Percentiles rank a stretch among this genome's conserved stretches.
Conservation (phyloP, 1,284 basidiomycete species). For the Fomes fomentarius region DNA sequence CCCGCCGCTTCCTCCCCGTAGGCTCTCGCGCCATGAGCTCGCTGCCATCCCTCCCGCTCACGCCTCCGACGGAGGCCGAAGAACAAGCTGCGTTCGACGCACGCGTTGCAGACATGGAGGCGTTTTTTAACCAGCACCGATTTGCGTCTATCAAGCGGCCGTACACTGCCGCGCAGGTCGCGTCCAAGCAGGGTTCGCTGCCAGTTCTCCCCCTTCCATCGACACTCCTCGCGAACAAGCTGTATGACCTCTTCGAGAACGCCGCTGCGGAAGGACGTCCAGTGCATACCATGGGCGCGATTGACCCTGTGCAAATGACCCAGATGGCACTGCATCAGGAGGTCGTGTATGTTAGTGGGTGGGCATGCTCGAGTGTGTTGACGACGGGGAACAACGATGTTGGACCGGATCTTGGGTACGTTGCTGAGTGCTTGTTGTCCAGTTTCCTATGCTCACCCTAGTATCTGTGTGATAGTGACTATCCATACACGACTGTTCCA, state of each 20-base stretch:
- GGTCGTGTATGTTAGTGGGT: conserved; percentile 95
- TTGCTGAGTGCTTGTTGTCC: neutral
- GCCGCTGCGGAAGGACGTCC: conserved; percentile 70
- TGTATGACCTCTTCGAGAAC: conserved; percentile 67
- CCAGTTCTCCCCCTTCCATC: conserved; percentile 80
- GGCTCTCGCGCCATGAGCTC: conserved; percentile 24
- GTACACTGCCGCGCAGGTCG: conserved; percentile 80
- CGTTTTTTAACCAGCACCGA: conserved; percentile 78
- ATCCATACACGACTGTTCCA: conserved; percentile 93
- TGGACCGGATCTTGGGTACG: conserved; percentile 94
- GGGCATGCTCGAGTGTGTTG: conserved; percentile 86
- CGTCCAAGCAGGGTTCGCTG: conserved; percentile 87
- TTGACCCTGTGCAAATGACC: conserved; percentile 93
- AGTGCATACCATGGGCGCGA: conserved; percentile 86
- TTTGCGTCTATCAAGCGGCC: conserved; percentile 78
- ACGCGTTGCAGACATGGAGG: conserved; percentile 64
- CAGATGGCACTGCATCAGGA: conserved; percentile 98
- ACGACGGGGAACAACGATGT: conserved; percentile 95
- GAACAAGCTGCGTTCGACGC: conserved; percentile 71
- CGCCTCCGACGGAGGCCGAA: conserved; percentile 63
- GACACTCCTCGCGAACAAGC: conserved; percentile 82
- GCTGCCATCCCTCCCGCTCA: conserved; percentile 51
- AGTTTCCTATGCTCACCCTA: neutral
- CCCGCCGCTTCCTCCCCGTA: conserved; percentile 18
- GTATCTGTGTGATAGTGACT: conserved; percentile 57